Conservation (phyloP, 345 rosid genomes). For the Citrus australasica region DNA sequence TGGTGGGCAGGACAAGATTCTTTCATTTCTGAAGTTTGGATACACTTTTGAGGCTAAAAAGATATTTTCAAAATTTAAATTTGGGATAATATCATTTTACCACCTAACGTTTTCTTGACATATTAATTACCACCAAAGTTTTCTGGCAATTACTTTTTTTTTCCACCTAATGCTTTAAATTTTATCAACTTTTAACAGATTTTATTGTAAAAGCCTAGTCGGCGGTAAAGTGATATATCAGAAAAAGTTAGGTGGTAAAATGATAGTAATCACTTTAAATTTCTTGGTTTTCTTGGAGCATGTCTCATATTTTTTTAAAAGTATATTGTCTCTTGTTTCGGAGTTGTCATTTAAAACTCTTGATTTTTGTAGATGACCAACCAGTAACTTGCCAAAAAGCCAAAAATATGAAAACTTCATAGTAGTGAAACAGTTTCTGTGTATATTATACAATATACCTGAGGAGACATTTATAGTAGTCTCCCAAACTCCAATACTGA, state of each 20-base stretch:
- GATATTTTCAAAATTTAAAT: too few species aligned
- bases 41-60: not conserved
- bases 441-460: not conserved
- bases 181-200: too few species aligned
- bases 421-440: not conserved
- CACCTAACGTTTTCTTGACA: too few species aligned
- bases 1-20: not conserved
- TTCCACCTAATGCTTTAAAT: too few species aligned
- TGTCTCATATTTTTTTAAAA: not conserved
- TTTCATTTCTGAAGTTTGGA: not conserved
- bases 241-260: too few species aligned
- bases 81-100: too few species aligned
- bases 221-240: too few species aligned
- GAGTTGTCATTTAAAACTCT: not conserved
- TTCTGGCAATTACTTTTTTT: too few species aligned
- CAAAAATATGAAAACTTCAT: not conserved
- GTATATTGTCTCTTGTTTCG: not conserved
- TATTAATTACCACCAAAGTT: too few species aligned
- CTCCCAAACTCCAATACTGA: not conserved
- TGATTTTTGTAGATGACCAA: not conserved
- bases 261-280: too few species aligned
- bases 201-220: too few species aligned
- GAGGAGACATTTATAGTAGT: not conserved
- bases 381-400: not conserved
- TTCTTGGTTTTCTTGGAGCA: not conserved